Percentiles rank a stretch among this genome's conserved stretches.
phyloP scores from a whole-genome alignment of 1,284 basidiomycete species.

The Pyrrhoderma noxium region DNA sequence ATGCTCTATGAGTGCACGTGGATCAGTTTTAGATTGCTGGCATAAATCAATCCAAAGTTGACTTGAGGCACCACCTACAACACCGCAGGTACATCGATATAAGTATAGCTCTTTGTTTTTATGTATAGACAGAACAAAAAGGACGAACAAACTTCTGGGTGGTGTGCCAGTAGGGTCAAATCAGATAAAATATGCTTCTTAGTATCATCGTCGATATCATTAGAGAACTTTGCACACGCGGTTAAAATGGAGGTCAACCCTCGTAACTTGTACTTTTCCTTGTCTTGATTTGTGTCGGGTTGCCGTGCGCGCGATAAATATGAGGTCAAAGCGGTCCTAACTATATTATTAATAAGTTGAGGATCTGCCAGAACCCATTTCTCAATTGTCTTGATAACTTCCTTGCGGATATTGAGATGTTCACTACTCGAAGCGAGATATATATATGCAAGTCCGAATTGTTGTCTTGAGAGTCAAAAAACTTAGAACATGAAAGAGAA shows the following conservation, averaged over 20 bases:
- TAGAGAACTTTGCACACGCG: slow-evolving; percentile 38
- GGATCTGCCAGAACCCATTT: slow-evolving; percentile 30
- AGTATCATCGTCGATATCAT: slow-evolving; percentile 30
- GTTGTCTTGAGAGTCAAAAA: slow-evolving; percentile 33
- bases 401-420: slow-evolving; percentile 45
- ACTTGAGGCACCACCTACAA: slow-evolving; percentile 45
- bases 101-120: not conserved
- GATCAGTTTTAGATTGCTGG: slow-evolving; percentile 62
- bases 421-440: slow-evolving; percentile 59
- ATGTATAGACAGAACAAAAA: not conserved
- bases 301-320: slow-evolving; percentile 21
- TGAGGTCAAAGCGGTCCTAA: not conserved
- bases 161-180: slow-evolving; percentile 67
- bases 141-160: slow-evolving; percentile 53
- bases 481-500: slow-evolving; percentile 15
- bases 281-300: slow-evolving; percentile 29
- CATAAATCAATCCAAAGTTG: slow-evolving; percentile 82
- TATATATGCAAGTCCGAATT: slow-evolving; percentile 59
- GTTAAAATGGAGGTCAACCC: slow-evolving; percentile 45
- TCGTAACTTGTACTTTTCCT: slow-evolving; percentile 14
- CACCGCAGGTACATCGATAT: slow-evolving; percentile 2
- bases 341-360: slow-evolving; percentile 35
- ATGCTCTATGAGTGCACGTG: slow-evolving; percentile 49
- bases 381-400: slow-evolving; percentile 39
- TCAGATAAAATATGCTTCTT: slow-evolving; percentile 45